phyloP scores from a whole-genome alignment of 768 basidiomycete species.

The Tylopilus sp. region DNA sequence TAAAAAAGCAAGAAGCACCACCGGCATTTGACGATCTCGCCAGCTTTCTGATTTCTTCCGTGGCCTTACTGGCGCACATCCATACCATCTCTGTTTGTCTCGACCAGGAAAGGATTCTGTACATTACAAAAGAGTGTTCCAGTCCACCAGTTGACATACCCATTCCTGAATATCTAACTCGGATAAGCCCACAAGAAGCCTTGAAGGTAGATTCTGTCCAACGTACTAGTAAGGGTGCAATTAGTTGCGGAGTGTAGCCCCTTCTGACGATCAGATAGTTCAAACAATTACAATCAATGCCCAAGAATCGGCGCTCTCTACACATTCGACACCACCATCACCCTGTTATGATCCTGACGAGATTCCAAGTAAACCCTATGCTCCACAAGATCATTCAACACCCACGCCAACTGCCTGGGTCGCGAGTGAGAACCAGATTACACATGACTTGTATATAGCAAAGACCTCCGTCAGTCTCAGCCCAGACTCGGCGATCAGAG shows the following conservation, averaged over 20 bases:
- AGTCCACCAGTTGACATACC: neutral
- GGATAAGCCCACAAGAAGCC: neutral
- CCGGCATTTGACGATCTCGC: constrained; percentile 6
- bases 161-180: constrained; percentile 1
- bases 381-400: neutral
- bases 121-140: neutral
- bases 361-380: neutral
- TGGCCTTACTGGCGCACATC: too few relatives aligned
- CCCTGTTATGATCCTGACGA: neutral
- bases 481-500: constrained; percentile 8
- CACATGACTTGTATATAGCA: constrained; percentile 15
- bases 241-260: neutral
- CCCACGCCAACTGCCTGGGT: neutral
- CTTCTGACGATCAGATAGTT: constrained; percentile 3
- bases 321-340: neutral
- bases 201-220: constrained; percentile 7
- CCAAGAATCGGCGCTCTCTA: constrained; percentile 1
- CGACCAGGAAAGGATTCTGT: neutral
- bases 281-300: constrained; percentile 10
- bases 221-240: constrained; percentile 2
- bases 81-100: too few relatives aligned
- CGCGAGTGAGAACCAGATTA: constrained; percentile 7
- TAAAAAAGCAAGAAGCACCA: neutral
- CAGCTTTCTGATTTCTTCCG: too few relatives aligned
- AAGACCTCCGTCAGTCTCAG: neutral